Evolutionary conservation across 2,329 filamentous ascomycete species (phyloP), one percentile per base, ranked within the genome.

Genomic region (Claviceps maximensis): DNA sequence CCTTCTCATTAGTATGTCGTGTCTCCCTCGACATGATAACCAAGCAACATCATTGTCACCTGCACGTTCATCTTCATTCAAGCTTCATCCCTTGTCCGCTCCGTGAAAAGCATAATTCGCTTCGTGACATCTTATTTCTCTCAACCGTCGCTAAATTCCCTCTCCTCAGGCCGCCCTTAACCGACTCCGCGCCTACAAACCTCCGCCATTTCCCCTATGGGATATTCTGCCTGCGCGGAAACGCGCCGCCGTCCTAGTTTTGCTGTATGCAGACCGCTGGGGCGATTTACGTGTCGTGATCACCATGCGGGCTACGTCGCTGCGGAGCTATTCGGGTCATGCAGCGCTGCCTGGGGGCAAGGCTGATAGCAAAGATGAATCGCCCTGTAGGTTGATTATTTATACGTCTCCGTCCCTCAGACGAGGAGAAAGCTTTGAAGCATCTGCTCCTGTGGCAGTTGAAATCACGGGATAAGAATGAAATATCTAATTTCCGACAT

Each of bases 301-400:
- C 55, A 86, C 82, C 17, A 84, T 85, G 78, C 77, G 82, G 50
- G 80, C 82, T 17, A 75, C 79, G 19, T 80, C 72, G 44, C 66
- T 86, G 59, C 72, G 82, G 54, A 84, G 74, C 61, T 86, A 83
- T 69, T 87, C 86, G n/a, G 89, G 89, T 25, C 89, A 95, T 63
- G 89, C 87, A 23, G 89, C 89, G 36, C 81, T 95, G 52, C 89
- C 89, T 0, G 89, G 89, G 51, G 90, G 88, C 59, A 86, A 82
- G 70, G 83, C 76, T 47, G 81, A 84, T 59, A 71, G 67, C 2
- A 57, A 71, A 3, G 68, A 74, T 29, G 80, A 84, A 61, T 79
- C 78, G n/a, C 76, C 80, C 10, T 83, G 79, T 80, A 73, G 61
- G 73, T 52, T 40, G 19, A 27, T 33, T 40, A n/a, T 29, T 49